Evolutionary conservation across 805 yeast genomes (phyloP).

Genomic region (Wickerhamomyces bovis): DNA sequence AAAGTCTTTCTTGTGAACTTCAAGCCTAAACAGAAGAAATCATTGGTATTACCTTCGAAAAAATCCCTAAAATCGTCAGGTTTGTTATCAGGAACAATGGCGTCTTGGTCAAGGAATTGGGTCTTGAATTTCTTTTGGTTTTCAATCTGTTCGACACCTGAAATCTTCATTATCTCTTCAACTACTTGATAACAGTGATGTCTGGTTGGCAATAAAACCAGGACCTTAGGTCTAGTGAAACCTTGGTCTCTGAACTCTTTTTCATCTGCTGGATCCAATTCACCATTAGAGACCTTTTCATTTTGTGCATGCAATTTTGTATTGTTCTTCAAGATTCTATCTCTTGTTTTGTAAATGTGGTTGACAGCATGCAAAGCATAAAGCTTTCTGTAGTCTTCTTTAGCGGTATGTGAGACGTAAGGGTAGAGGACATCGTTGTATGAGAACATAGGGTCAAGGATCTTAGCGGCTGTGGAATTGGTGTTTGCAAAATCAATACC

Average conservation of each 20-base stretch:
- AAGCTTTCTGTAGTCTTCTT: constrained; percentile 49
- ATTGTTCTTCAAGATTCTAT: constrained; percentile 73
- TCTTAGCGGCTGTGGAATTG: constrained; percentile 39
- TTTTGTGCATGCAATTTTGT: constrained; percentile 42
- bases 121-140: constrained; percentile 67
- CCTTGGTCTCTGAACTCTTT: constrained; percentile 88
- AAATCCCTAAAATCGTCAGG: constrained; percentile 78
- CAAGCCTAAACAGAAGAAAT: constrained; percentile 85
- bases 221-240: constrained; percentile 85
- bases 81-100: constrained; percentile 43
- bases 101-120: constrained; percentile 55
- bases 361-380: constrained; percentile 71
- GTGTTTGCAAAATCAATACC: constrained; percentile 21
- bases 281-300: constrained; percentile 30
- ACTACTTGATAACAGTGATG: constrained; percentile 69
- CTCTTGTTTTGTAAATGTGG: constrained; percentile 84
- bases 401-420: constrained; percentile 43
- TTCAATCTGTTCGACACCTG: constrained; percentile 72
- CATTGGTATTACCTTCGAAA: constrained; percentile 87
- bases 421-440: constrained; percentile 71
- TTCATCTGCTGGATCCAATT: constrained; percentile 35
- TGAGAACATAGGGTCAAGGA: constrained; percentile 61
- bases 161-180: constrained; percentile 49
- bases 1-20: constrained; percentile 85
- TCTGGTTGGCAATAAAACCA: constrained; percentile 80